phyloP scores from a whole-genome alignment of 164 flowering plant species.

The Houttuynia cordata region DNA sequence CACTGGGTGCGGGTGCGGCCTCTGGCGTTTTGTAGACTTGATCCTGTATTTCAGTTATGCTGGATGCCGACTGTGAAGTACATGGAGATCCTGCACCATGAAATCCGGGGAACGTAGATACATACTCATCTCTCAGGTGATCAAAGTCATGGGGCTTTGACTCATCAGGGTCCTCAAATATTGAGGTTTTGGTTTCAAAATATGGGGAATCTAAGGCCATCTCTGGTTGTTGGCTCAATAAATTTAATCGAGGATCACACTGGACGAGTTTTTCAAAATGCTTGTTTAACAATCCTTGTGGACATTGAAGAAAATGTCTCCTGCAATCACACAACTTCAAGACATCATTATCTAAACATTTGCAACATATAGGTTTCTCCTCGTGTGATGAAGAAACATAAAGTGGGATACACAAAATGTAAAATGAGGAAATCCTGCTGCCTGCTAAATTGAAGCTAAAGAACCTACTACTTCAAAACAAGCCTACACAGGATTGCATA shows the following conservation, averaged over 20 bases:
- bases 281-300: constrained; percentile 58
- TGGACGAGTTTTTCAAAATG: constrained; percentile 86
- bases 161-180: constrained; percentile 42
- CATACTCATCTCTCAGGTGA: constrained; percentile 19
- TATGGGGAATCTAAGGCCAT: constrained; percentile 49
- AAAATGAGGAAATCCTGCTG: too few species aligned
- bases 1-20: constrained; percentile 32
- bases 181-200: constrained; percentile 48
- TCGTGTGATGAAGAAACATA: too few species aligned
- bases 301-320: constrained; percentile 72
- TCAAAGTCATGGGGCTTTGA: constrained; percentile 24
- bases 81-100: constrained; percentile 33
- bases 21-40: constrained; percentile 3
- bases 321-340: constrained; percentile 18
- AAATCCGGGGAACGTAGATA: constrained; percentile 26
- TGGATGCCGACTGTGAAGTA: constrained; percentile 24
- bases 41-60: constrained; percentile 30
- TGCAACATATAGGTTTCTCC: too few species aligned
- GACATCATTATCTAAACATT: too few species aligned
- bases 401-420: too few species aligned
- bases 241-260: constrained; percentile 65
- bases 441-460: too few species aligned
- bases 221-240: constrained; percentile 31
- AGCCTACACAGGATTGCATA: too few species aligned
- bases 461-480: too few species aligned